Evolutionary conservation across 257 asterid genomes (phyloP), one percentile per base, ranked within the genome.

Genomic region (Przewalskia tangutica): DNA sequence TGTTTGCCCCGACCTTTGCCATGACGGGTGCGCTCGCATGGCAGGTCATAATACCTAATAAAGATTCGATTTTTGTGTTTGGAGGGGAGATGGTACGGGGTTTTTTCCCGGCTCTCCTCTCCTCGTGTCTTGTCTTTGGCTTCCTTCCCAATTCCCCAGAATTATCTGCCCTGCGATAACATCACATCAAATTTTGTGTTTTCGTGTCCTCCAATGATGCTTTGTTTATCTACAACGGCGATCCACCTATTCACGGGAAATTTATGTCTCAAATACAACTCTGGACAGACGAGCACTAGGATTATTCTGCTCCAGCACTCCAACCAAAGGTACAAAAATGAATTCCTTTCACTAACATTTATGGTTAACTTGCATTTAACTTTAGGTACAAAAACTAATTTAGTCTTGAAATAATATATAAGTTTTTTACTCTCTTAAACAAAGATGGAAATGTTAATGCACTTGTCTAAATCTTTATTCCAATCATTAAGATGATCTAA

Each of bases 21-120:
- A 87, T 89, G 93, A 17, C 23, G 93, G 93, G 93, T 90, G 93
- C 90, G 93, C 93, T 90, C 93, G 83, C 91, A 84, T 90, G 93
- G 93, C 91, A 87, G 93, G 93, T 89, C 93, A 73, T 32, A 82
- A 68, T 44, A 58, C 83, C 66, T 76, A 90, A 88, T 88, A 89
- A 90, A 86, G 80, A 7, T 27, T 4, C 54, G 2, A 2, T 12
- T 81, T 88, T 84, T 81, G 66, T 62, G 81, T 86, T 83, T 65
- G n/a, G 88, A 82, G 88, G 87, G 90, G 91, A 84, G 91, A 81
- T 87, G 92, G 93, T 32, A 88, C 89, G 84, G 92, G 84, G 65
- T 3, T 87, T 87, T 73, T 82, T 79, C 84, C 90, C 80, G 90
- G 84, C 90, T 73, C 87, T 87, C 85, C 89, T 83, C 81, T 84